These are phyloP conservation scores for Yarrowia yakushimensis DNA, from an alignment of 805 yeast species.

Conservation along the genomic window DNA sequence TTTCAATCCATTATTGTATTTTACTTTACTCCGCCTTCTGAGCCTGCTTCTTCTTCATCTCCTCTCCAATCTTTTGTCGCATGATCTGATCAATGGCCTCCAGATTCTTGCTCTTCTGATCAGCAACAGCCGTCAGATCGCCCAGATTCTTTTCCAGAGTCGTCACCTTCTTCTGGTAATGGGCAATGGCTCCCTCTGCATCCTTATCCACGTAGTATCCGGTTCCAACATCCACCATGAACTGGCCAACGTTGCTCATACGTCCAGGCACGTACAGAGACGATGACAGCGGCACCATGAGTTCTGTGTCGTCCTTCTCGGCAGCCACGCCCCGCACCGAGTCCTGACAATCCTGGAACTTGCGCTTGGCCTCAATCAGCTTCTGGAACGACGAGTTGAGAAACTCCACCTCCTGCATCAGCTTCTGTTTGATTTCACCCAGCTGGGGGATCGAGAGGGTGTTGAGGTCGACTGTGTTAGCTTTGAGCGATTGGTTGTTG, in stretches of 20 bases:
- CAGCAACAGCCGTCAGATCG: conserved; percentile 70
- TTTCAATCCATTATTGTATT: too few relatives aligned
- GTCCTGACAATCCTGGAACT: conserved; percentile 73
- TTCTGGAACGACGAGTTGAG: conserved; percentile 81
- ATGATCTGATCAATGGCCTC: conserved; percentile 52
- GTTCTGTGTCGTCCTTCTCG: conserved; percentile 39
- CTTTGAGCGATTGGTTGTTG: background rate
- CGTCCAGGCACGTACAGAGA: conserved; percentile 88
- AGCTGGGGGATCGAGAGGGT: conserved; percentile 80
- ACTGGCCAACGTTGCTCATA: conserved; percentile 59
- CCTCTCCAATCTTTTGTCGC: conserved; percentile 16
- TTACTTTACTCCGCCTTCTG: background rate
- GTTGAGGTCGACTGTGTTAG: conserved; percentile 54
- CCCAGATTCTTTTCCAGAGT: conserved; percentile 70
- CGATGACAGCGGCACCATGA: conserved; percentile 83
- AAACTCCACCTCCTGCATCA: conserved; percentile 83
- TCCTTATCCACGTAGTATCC: conserved; percentile 88
- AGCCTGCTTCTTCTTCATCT: conserved; percentile 23
- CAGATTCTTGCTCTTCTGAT: conserved; percentile 64
- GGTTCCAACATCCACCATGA: conserved; percentile 91
- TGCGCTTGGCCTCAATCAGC: conserved; percentile 72
- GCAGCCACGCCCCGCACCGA: conserved; percentile 57
- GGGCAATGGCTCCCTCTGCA: conserved; percentile 60
- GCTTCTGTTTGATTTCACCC: conserved; percentile 72
- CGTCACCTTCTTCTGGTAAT: conserved; percentile 67